Conservation (phyloP, 1,284 basidiomycete species). For the Dichomitus squalens region DNA sequence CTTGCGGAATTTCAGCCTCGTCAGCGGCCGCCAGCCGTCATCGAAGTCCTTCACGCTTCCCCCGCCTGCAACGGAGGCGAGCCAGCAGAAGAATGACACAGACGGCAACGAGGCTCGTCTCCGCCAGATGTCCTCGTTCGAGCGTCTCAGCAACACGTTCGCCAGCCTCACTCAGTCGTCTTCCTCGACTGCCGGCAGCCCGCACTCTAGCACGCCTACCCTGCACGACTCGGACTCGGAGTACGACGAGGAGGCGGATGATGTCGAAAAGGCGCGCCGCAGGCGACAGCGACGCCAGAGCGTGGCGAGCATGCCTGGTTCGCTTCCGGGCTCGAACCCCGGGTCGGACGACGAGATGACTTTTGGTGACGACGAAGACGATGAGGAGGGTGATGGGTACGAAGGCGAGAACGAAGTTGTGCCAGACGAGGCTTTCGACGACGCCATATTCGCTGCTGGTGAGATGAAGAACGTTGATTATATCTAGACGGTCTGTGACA, state of each 20-base stretch:
- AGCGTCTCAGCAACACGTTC: slow-evolving; percentile 62
- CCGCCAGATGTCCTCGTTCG: slow-evolving; percentile 73
- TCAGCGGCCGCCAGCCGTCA: slow-evolving; percentile 48
- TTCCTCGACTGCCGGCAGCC: slow-evolving; percentile 45
- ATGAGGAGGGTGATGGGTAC: slow-evolving; percentile 42
- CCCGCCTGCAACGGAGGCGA: slow-evolving; percentile 31
- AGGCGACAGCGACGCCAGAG: slow-evolving; percentile 54
- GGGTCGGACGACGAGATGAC: slow-evolving; percentile 47
- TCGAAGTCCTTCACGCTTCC: slow-evolving; percentile 34
- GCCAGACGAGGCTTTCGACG: slow-evolving; percentile 72
- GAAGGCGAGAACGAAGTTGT: slow-evolving; percentile 45
- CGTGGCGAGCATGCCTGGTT: slow-evolving; percentile 83
- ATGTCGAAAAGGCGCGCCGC: slow-evolving; percentile 38
- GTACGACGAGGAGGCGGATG: slow-evolving; percentile 42
- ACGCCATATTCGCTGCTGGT: slow-evolving; percentile 78
- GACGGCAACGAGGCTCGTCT: slow-evolving; percentile 39
- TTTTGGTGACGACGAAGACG: slow-evolving; percentile 53
- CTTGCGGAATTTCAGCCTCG: slow-evolving; percentile 80
- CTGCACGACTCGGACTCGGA: slow-evolving; percentile 62
- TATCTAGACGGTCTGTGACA: slow-evolving; percentile 39
- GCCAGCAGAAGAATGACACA: slow-evolving; percentile 17
- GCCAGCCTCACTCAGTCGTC: slow-evolving; percentile 47
- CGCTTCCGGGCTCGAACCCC: slow-evolving; percentile 48
- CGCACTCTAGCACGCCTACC: slow-evolving; percentile 52
- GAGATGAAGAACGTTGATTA: slow-evolving; percentile 88